Base-by-base conservation (phyloP, 2,329 filamentous ascomycete species). In the Paecilomyces dactylethromorphus region DNA sequence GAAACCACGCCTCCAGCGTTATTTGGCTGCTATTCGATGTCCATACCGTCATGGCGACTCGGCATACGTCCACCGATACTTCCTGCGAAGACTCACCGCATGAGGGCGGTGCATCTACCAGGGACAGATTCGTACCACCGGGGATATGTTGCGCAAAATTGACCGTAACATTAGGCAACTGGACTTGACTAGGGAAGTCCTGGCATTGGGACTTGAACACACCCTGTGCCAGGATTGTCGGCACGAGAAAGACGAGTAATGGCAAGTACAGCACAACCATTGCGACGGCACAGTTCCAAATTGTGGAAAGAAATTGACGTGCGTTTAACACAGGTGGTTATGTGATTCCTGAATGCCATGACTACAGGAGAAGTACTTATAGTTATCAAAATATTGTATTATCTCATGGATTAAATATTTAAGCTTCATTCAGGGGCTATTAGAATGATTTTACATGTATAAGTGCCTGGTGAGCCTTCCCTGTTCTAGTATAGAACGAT, bases 1-100 rank as follows among this genome's bases (percentile, higher is more conserved):
- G 80, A 18, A 81, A 65, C 79, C 79, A 82, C 1, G 77, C 68
- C 61, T 82, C 80, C 21, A 79, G 66, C 3, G 69, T 75, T 32
- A 84, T 78, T 39, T 77, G 74, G 12, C 79, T 79, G 31, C 69
- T 71, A 22, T 73, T 69, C 2, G 76, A 78, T 0, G 77, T 80
- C 3, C 68, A 63, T 13, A 80, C 73, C 10, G 69, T 71, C 56
- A 81, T 70, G 2, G 74, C 71, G 22, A 80, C 65, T 8, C 78
- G 75, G 59, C 78, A 81, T 4, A 78, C 49, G 49, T 56, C 55
- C 3, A 33, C 49, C 15, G 49, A 26, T 15, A 56, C 39, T 10
- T 24, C 21, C 39, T 56, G 55, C 7, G 13, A 31, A 4, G 35
- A 15, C 15, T 26, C 39, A 32, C 29, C 55, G 22, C 55, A 56